Conservation (phyloP, 2,329 filamentous ascomycete species). For the Pyrenophora graminea region DNA sequence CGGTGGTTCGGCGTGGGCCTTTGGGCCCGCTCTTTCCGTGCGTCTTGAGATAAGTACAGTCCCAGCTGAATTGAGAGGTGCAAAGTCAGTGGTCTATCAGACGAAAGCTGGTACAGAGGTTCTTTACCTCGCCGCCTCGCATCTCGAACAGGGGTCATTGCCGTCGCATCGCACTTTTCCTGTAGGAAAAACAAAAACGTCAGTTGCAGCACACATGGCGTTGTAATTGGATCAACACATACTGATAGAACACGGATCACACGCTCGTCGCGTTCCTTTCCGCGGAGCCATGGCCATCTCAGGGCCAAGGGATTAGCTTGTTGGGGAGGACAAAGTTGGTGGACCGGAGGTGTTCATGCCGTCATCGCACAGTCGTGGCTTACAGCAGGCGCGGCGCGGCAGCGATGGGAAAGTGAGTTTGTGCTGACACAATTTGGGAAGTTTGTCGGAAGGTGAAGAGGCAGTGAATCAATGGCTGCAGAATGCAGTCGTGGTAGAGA, state of each 20-base stretch:
- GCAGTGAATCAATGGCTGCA: constrained; percentile 1
- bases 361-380: constrained; percentile 24
- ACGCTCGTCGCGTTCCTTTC: constrained; percentile 43
- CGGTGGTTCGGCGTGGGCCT: constrained; percentile 41
- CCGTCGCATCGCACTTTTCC: constrained; percentile 43
- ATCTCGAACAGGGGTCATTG: constrained; percentile 40
- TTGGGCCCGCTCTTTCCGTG: constrained; percentile 45
- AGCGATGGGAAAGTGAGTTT: constrained; percentile 5
- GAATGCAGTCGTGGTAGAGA: constrained; percentile 21
- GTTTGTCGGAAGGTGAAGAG: constrained; percentile 16
- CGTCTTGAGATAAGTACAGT: constrained; percentile 44
- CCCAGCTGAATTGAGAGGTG: constrained; percentile 26
- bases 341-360: constrained; percentile 22
- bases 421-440: constrained; percentile 11
- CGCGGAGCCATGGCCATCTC: constrained; percentile 37
- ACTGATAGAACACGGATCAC: constrained; percentile 43
- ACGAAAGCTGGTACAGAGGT: no score
- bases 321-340: constrained; percentile 21
- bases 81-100: no score
- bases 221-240: background rate
- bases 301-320: constrained; percentile 19
- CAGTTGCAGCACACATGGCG: background rate
- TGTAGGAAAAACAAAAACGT: background rate
- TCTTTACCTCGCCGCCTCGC: constrained; percentile 26
- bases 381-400: constrained; percentile 9